A percentile compares a stretch with the other conserved stretches of the same genome.
These are phyloP conservation scores for Globisporangium yorkense DNA, from an alignment of 352 stramenopile genomes.

Conservation along the genomic window DNA sequence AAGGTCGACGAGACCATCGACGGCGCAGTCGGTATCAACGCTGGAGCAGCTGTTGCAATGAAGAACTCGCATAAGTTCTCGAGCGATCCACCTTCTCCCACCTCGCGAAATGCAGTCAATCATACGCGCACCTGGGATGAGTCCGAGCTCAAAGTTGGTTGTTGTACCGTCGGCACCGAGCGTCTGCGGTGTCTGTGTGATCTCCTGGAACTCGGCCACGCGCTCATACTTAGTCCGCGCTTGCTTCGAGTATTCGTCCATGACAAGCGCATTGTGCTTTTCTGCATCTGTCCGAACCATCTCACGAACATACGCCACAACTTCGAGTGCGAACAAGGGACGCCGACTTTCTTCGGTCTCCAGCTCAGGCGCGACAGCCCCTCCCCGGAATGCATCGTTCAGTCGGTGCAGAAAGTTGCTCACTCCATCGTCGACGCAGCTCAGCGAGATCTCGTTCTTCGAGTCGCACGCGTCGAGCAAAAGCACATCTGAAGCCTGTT, in stretches of 20 bases:
- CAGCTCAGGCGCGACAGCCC: conserved; percentile 17
- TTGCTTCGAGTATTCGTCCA: conserved; percentile 47
- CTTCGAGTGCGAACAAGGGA: conserved; percentile 20
- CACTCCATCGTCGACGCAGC: conserved; percentile 29
- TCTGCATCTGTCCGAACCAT: conserved; percentile 30
- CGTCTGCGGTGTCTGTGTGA: conserved; percentile 43
- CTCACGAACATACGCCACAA: conserved; percentile 37
- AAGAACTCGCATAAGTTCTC: background rate
- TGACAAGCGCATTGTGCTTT: conserved; percentile 32
- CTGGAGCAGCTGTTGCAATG: conserved; percentile 21
- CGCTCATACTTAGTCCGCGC: conserved; percentile 52
- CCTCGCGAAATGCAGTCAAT: background rate
- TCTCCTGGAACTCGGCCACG: conserved; percentile 47
- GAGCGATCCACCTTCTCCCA: background rate
- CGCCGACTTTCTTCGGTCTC: conserved; percentile 21
- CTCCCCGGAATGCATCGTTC: conserved; percentile 57
- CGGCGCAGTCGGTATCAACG: conserved; percentile 23
- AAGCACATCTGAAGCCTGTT: conserved; percentile 21
- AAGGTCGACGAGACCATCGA: conserved; percentile 27
- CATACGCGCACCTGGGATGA: conserved; percentile 23
- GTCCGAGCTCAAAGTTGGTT: conserved; percentile 36
- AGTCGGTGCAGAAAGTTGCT: conserved; percentile 61
- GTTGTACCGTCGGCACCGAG: conserved; percentile 11
- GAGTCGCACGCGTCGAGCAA: conserved; percentile 48
- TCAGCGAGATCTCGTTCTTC: conserved; percentile 34